Percentiles rank a stretch among this genome's conserved stretches.
phyloP scores from a whole-genome alignment of 2,329 filamentous ascomycete species.

The Dryadomyces quercus-mongolicae region DNA sequence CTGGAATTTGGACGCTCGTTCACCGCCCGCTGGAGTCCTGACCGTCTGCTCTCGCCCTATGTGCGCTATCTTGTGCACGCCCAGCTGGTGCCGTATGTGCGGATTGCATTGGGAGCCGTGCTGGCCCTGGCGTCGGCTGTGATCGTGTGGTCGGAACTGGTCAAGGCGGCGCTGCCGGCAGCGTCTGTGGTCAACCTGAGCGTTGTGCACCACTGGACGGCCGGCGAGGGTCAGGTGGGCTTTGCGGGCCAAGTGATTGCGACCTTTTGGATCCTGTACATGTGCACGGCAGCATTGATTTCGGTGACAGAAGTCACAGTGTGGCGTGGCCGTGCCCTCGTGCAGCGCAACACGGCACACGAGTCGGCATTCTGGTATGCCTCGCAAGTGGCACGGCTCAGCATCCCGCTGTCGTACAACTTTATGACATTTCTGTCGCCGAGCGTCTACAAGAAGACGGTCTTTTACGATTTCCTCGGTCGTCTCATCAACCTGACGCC shows the following conservation, averaged over 20 bases:
- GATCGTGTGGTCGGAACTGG: slow-evolving; percentile 87
- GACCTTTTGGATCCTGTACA: slow-evolving; percentile 85
- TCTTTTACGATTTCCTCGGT: slow-evolving; percentile 82
- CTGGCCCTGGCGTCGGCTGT: slow-evolving; percentile 65
- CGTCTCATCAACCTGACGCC: slow-evolving; percentile 71
- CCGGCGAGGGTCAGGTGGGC: slow-evolving; percentile 62
- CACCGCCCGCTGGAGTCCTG: slow-evolving; percentile 40
- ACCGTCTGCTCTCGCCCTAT: slow-evolving; percentile 62
- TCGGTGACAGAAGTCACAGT: slow-evolving; percentile 89
- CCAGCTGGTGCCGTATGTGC: slow-evolving; percentile 56
- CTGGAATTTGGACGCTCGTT: slow-evolving; percentile 56
- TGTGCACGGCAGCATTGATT: slow-evolving; percentile 80
- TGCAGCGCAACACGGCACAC: slow-evolving; percentile 79
- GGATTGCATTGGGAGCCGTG: slow-evolving; percentile 52
- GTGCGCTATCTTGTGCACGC: slow-evolving; percentile 69
- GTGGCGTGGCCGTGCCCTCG: slow-evolving; percentile 90
- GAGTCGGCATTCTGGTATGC: slow-evolving; percentile 96
- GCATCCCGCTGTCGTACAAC: slow-evolving; percentile 88
- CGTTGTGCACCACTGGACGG: slow-evolving; percentile 64
- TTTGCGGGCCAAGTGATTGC: slow-evolving; percentile 80
- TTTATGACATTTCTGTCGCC: slow-evolving; percentile 81
- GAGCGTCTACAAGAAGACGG: slow-evolving; percentile 60
- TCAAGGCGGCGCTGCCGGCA: slow-evolving; percentile 68
- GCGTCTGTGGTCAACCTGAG: slow-evolving; percentile 58
- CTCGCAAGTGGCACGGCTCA: slow-evolving; percentile 82